Evolutionary conservation across 2,329 filamentous ascomycete genomes (phyloP).

Genomic region (Beauveria australis): DNA sequence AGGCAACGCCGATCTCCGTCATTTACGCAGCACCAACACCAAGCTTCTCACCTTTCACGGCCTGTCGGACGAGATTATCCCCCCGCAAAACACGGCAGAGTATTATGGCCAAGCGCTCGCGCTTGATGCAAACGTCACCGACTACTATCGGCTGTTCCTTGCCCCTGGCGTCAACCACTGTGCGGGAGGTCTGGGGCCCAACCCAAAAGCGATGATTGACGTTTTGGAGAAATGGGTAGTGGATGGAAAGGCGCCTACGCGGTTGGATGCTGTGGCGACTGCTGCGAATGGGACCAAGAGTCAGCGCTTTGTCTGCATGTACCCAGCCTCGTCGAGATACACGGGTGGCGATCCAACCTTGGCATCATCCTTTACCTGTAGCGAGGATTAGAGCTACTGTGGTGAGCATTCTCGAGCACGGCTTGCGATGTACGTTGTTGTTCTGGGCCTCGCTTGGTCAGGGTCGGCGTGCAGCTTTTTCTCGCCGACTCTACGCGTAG

Average conservation of each 20-base stretch:
- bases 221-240: neutral
- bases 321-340: neutral
- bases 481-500: too few species aligned
- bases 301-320: neutral
- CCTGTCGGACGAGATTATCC: neutral
- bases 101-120: neutral
- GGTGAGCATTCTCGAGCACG: too few species aligned
- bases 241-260: neutral
- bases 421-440: too few species aligned
- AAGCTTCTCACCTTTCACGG: neutral
- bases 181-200: neutral
- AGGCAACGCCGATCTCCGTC: neutral
- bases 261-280: neutral
- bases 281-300: neutral
- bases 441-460: too few species aligned
- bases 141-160: neutral
- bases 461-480: too few species aligned
- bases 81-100: neutral
- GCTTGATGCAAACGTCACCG: neutral
- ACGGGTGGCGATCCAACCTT: neutral
- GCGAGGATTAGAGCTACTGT: neutral
- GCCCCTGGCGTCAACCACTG: neutral
- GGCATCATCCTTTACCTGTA: neutral
- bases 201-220: neutral
- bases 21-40: neutral